Evolutionary conservation across 148 eudicot species (phyloP).

Genomic region (Cornus kousa): DNA sequence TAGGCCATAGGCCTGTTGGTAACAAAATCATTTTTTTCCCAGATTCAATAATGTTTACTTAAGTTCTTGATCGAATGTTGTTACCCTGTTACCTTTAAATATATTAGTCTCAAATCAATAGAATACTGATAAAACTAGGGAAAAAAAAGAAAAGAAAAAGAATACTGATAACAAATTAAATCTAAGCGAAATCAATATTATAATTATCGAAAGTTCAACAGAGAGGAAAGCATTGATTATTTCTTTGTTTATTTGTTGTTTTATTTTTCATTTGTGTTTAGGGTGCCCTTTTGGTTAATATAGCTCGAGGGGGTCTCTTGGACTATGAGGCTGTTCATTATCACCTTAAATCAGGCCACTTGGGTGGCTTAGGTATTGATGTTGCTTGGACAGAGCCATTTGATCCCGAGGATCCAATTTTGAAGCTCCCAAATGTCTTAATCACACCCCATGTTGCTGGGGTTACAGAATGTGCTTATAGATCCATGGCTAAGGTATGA

Average conservation of each 20-base stretch:
- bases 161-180: no score
- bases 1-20: no score
- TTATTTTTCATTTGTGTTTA: conserved; percentile 20
- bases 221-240: no score
- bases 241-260: conserved; percentile 10
- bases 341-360: conserved; percentile 69
- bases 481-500: conserved; percentile 89
- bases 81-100: no score
- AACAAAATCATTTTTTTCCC: no score
- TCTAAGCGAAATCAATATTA: no score
- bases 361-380: conserved; percentile 92
- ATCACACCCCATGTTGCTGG: conserved; percentile 98
- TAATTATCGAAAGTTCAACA: no score
- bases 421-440: conserved; percentile 79
- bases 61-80: no score
- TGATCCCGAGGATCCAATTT: conserved; percentile 73
- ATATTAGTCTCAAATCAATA: no score
- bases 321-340: conserved; percentile 64
- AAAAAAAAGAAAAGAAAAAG: no score
- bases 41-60: no score
- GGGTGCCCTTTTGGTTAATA: conserved; percentile 81
- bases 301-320: conserved; percentile 90
- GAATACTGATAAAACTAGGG: no score
- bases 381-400: conserved; percentile 98
- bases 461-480: conserved; percentile 69